A percentile compares a stretch with the other conserved stretches of the same genome.
These are phyloP conservation scores for Hypoxylon fragiforme DNA, from an alignment of 495 filamentous ascomycete species.

Conservation along the genomic window DNA sequence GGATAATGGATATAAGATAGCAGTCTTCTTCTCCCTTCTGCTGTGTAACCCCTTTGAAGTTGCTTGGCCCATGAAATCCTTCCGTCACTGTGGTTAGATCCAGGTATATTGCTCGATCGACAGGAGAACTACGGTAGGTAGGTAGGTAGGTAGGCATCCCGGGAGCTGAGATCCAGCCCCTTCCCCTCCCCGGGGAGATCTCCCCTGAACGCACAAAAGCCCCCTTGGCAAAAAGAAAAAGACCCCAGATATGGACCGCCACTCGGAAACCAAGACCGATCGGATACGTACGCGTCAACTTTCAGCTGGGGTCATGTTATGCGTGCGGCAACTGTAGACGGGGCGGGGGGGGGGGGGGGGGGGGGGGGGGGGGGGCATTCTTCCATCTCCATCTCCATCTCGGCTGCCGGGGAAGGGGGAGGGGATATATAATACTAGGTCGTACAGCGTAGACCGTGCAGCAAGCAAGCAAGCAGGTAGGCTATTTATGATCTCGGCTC, in stretches of 20 bases:
- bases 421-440: too few relatives aligned
- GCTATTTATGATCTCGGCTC: conserved; percentile 21
- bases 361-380: too few relatives aligned
- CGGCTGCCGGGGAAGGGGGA: background rate
- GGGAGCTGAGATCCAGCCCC: background rate
- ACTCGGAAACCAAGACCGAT: background rate
- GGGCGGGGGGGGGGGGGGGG: background rate
- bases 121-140: conserved; percentile 1
- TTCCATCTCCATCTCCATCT: conserved; percentile 2
- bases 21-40: conserved; percentile 12
- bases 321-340: background rate
- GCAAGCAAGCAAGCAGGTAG: too few relatives aligned
- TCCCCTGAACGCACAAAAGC: background rate
- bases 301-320: too few relatives aligned
- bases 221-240: too few relatives aligned
- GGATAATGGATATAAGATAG: conserved; percentile 15
- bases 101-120: background rate
- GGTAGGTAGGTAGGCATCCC: conserved; percentile 1
- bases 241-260: background rate
- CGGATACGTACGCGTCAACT: background rate
- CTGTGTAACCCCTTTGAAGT: conserved; percentile 25
- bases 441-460: conserved; percentile 15
- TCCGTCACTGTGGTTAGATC: too few relatives aligned
- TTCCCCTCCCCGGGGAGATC: background rate
- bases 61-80: conserved; percentile 15